Base-by-base conservation (phyloP, 257 asterid species). In the Capsicum baccatum region DNA sequence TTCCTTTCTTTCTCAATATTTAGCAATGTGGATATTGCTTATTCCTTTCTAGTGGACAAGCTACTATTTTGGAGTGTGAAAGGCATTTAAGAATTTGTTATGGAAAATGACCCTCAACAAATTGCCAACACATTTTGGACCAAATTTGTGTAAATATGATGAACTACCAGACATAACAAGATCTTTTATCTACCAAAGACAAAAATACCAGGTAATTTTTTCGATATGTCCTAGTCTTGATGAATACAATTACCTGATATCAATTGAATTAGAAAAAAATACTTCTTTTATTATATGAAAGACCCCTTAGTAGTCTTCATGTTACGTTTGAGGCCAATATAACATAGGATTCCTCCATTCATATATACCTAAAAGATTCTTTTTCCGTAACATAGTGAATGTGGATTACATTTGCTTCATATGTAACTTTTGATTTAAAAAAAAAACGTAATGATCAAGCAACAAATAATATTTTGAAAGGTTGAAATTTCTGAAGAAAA, bases 331-430 rank as follows among this genome's bases (percentile, higher is more conserved):
- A 26, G 42, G 70, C 70, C 42, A 21, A 33, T 74, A 13, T 50
- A 50, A 50, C 62, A 21, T 74, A 74, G 62, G 81, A 74, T 74
- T 74, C 79, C 56, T 73, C 59, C 16, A 6, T 5, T 71, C 58
- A 48, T 71, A 47, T 44, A 39, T 39, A 2, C 42, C 62, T 42
- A 57, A 62, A 17, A 2, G 33, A 8, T 17, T 59, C 33, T 59
- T n/a, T 55, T 14, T 44, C 19, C 17, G 5, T 5, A 57, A 57
- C 59, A 4, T 14, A n/a, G n/a, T n/a, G n/a, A 57, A 57, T 57
- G 6, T 57, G 62, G n/a, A 57, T 57, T 57, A 57, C 19, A 39
- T 57, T 63, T 21, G 42, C 70, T 63, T 26, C 10, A 33, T 11
- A 63, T 33, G 3, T 63, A 26, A 63, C 8, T 19, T 19, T 8